Evolutionary conservation across 495 filamentous ascomycete species (phyloP).

Genomic region (Alectoria sarmentosa): DNA sequence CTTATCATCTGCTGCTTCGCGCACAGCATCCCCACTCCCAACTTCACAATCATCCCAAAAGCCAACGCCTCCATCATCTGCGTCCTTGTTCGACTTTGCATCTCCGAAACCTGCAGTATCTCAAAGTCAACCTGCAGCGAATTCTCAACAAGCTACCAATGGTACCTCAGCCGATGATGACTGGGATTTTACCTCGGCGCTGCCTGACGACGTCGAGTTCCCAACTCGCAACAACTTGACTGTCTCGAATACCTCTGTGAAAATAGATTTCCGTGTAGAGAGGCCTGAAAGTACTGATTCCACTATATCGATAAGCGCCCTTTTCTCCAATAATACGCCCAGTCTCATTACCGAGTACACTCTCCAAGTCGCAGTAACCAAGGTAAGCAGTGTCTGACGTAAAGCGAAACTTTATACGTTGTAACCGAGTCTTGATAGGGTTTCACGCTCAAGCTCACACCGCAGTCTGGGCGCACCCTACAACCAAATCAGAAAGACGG

Average conservation of each 20-base stretch:
- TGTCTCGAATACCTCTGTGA: constrained; percentile 50
- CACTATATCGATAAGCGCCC: constrained; percentile 48
- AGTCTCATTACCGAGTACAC: constrained; percentile 70
- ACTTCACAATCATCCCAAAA: constrained; percentile 23
- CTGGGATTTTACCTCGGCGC: constrained; percentile 86
- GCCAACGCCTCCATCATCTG: constrained; percentile 28
- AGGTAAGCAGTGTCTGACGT: constrained; percentile 46
- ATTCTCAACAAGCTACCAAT: constrained; percentile 25
- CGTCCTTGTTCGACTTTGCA: constrained; percentile 41
- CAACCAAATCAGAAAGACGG: constrained; percentile 65
- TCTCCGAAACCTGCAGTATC: constrained; percentile 25
- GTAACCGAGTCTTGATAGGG: constrained; percentile 42
- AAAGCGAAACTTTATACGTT: constrained; percentile 15
- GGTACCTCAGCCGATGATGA: constrained; percentile 58
- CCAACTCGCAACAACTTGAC: constrained; percentile 53
- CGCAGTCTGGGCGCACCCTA: constrained; percentile 72
- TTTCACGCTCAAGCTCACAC: constrained; percentile 71
- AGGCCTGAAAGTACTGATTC: constrained; percentile 37
- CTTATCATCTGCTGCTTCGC: constrained; percentile 51
- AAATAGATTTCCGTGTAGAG: constrained; percentile 44
- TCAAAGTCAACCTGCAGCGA: constrained; percentile 11
- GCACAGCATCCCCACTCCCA: constrained; percentile 35
- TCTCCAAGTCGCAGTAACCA: constrained; percentile 89
- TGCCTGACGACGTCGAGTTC: constrained; percentile 56
- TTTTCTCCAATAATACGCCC: constrained; percentile 71